Evolutionary conservation across 2,329 filamentous ascomycete genomes (phyloP), one percentile per base, ranked within the genome.

Genomic region (Xylariomycetidae sp.): DNA sequence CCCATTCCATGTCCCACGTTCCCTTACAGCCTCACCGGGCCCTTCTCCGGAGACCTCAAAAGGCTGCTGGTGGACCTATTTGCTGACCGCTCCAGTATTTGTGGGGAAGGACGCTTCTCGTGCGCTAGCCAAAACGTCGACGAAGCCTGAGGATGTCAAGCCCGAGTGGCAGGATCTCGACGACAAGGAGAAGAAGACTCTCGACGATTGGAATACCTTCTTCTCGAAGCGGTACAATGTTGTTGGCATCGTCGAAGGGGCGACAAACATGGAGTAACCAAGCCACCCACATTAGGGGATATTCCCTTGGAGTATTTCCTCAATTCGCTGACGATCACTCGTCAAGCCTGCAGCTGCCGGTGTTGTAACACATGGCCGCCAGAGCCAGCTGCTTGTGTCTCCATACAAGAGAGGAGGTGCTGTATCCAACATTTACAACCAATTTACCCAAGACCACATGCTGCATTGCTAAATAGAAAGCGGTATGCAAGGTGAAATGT

Each of bases 161-260:
- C 68, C 92, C 3, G 83, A 96, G 31, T 97, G 87, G 85, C 70
- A 82, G 37, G 85, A 88, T 52, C 69, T 98, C 32, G 70, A 72
- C 11, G 88, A 94, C 15, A 88, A 92, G 62, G 82, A 96, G 59
- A 87, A 92, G 67, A 78, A 77, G 16, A 82, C 85, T 3, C 66
- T 98, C 41, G 75, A 90, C 34, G 92, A 98, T 60, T 98, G 92
- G 92, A 79, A 83, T 44, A 94, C 85, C 2, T 98, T 94, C 65
- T 98, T 98, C 64, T 87, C 84, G 48, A 98, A 97, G 69, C 75
- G 92, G 37, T 98, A 98, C 67, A 97, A 95, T 52, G 76, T 97
- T 32, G 80, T 94, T 29, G 88, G 87, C 11, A 59, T 70, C 36
- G 77, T 85, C 12, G 64, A 72, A 39, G 76, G 74, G 22, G 76